phyloP scores from a whole-genome alignment of 495 filamentous ascomycete species.

The Jackrogersella multiformis region DNA sequence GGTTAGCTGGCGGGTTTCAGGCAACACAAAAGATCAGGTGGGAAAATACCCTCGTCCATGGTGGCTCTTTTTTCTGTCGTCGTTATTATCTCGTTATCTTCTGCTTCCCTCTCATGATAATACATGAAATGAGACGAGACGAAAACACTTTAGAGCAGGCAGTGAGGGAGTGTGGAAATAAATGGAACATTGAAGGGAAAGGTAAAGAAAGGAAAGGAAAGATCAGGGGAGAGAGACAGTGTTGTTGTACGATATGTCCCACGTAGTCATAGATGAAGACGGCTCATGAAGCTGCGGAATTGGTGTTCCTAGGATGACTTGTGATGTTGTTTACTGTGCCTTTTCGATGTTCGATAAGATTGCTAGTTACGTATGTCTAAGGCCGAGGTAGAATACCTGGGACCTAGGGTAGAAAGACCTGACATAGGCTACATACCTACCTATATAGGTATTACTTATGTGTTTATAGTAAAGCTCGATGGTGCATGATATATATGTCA shows the following conservation, averaged over 20 bases:
- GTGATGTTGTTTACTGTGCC: neutral
- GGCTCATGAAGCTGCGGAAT: conserved; percentile 5
- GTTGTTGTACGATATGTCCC: neutral
- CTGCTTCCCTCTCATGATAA: neutral
- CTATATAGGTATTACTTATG: no score
- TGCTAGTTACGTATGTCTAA: neutral
- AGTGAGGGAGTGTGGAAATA: neutral
- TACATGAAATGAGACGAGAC: neutral
- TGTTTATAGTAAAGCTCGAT: no score
- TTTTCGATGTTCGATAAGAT: no score
- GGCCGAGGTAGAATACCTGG: neutral
- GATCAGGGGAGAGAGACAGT: neutral
- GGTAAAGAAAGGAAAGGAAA: no score
- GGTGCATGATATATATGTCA: no score
- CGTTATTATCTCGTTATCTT: neutral
- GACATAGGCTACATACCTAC: no score
- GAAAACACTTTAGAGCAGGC: no score
- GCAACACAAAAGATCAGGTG: neutral
- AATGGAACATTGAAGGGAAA: no score
- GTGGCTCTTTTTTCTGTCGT: neutral
- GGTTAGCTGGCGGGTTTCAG: neutral
- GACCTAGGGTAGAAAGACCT: no score
- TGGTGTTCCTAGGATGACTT: neutral
- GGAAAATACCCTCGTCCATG: conserved; percentile 17
- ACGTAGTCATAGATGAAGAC: conserved; percentile 5